Conservation (phyloP, 106 monocot species). For the Apostasia shenzhenica region DNA sequence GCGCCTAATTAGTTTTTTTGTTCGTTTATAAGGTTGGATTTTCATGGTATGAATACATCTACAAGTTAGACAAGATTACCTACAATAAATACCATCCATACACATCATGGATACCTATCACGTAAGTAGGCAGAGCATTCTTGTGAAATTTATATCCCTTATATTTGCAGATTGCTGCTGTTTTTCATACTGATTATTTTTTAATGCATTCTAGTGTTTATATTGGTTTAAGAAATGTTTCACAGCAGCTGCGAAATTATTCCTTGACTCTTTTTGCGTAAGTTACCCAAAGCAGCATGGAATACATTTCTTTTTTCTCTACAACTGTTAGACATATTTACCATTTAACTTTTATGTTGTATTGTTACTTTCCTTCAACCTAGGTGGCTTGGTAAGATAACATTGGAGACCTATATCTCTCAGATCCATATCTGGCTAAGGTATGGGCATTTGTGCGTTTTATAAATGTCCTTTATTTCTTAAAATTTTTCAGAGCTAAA, state of each 20-base stretch:
- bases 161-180: not conserved
- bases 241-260: slow-evolving; percentile 62
- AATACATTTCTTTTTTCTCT: not conserved
- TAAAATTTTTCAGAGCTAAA: no score
- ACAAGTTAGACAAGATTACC: slow-evolving; percentile 87
- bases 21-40: slow-evolving; percentile 58
- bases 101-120: slow-evolving; percentile 97
- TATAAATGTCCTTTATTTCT: no score
- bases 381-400: slow-evolving; percentile 90
- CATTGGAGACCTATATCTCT: slow-evolving; percentile 84
- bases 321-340: not conserved
- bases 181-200: not conserved
- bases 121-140: slow-evolving; percentile 31
- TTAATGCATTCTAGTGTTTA: slow-evolving; percentile 47
- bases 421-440: slow-evolving; percentile 92
- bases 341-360: not conserved
- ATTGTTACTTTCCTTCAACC: not conserved
- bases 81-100: slow-evolving; percentile 95
- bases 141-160: not conserved
- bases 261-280: slow-evolving; percentile 92
- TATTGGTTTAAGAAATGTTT: slow-evolving; percentile 82
- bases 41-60: slow-evolving; percentile 92
- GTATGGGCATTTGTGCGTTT: slow-evolving; percentile 18
- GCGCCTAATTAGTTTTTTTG: not conserved
- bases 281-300: slow-evolving; percentile 8